These are phyloP conservation scores for Hypoxylon lenormandii DNA, from an alignment of 495 filamentous ascomycete genomes.

Conservation along the genomic window DNA sequence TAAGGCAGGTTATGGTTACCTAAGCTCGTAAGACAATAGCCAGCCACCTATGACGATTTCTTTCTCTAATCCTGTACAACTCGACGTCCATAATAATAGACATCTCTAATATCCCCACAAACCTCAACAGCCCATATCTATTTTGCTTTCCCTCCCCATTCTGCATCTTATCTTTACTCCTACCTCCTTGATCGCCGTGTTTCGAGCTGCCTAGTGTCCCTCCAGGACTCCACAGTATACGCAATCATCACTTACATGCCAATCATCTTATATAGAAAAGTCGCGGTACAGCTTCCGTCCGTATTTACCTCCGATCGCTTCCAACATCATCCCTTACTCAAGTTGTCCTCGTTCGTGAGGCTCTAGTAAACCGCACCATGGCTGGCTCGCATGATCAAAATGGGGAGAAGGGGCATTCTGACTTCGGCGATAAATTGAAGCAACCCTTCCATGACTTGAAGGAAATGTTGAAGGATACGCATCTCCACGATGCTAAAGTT, in stretches of 20 bases:
- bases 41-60: conserved; percentile 45
- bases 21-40: neutral
- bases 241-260: neutral
- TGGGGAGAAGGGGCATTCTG: conserved; percentile 34
- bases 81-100: neutral
- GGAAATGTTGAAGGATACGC: conserved; percentile 62
- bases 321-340: conserved; percentile 3
- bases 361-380: conserved; percentile 10
- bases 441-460: conserved; percentile 58
- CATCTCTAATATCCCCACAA: neutral
- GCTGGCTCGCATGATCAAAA: conserved; percentile 27
- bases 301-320: neutral
- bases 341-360: neutral
- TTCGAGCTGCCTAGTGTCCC: neutral
- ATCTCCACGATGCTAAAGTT: conserved; percentile 63
- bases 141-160: neutral
- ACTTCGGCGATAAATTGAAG: conserved; percentile 50
- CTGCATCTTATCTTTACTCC: conserved; percentile 1
- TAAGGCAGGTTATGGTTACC: neutral
- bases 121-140: neutral
- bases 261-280: neutral
- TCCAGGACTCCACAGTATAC: neutral
- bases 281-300: neutral
- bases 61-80: conserved; percentile 4
- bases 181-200: conserved; percentile 2